phyloP scores from a whole-genome alignment of 257 asterid species.

The Jacaranda mimosifolia region DNA sequence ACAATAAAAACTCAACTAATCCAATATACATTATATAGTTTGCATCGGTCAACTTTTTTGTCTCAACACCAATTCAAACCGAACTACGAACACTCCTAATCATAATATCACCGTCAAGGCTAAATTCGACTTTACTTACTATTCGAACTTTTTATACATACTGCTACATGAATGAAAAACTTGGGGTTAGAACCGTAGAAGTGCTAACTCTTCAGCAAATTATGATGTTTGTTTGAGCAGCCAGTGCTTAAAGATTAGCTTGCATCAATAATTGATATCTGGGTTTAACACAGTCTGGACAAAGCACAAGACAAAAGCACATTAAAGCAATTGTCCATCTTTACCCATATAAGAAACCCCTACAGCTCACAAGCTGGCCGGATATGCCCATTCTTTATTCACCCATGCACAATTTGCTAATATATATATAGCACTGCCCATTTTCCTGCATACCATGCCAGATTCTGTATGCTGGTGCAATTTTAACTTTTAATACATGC shows the following conservation, averaged over 20 bases:
- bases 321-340: slow-evolving; percentile 40
- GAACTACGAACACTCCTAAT: too few relatives aligned
- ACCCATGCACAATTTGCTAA: slow-evolving; percentile 20
- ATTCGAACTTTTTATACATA: too few relatives aligned
- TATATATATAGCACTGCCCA: not conserved
- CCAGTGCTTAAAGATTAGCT: not conserved
- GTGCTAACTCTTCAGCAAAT: not conserved
- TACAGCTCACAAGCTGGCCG: slow-evolving; percentile 46
- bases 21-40: too few relatives aligned
- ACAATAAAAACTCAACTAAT: too few relatives aligned
- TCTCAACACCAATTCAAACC: too few relatives aligned
- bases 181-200: not conserved
- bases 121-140: too few relatives aligned
- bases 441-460: not conserved
- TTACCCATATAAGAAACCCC: slow-evolving; percentile 36
- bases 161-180: too few relatives aligned
- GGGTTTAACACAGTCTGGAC: slow-evolving; percentile 24
- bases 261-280: slow-evolving; percentile 51
- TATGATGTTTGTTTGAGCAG: slow-evolving; percentile 14
- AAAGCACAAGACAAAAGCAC: slow-evolving; percentile 42
- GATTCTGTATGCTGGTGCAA: not conserved
- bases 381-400: slow-evolving; percentile 25
- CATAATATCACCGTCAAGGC: too few relatives aligned
- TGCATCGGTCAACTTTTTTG: too few relatives aligned
- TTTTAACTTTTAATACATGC: not conserved